These are phyloP conservation scores for Elaeis guineensis DNA, from an alignment of 176 grass and related monocot genomes.

Conservation along the genomic window DNA sequence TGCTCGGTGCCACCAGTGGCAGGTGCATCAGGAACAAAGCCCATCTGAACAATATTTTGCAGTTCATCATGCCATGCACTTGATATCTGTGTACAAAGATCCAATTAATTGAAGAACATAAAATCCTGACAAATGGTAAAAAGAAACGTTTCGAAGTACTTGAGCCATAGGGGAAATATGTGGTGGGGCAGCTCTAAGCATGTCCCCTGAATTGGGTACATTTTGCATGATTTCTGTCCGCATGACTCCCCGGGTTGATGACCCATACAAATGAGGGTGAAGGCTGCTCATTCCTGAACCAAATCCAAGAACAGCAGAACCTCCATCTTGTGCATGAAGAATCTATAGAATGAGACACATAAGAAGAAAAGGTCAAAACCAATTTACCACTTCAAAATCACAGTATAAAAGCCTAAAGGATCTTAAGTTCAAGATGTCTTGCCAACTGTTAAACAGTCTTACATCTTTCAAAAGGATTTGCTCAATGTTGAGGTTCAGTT, in stretches of 20 bases:
- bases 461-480: conserved; percentile 77
- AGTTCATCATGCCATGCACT: conserved; percentile 50
- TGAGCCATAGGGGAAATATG: conserved; percentile 34
- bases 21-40: conserved; percentile 28
- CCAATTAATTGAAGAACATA: no score
- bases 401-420: not conserved
- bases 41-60: conserved; percentile 19
- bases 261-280: conserved; percentile 36
- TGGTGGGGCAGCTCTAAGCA: conserved; percentile 7
- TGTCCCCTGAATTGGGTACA: conserved; percentile 21
- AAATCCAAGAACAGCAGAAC: conserved; percentile 25
- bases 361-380: not conserved
- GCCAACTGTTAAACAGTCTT: conserved; percentile 14
- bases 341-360: conserved; percentile 26
- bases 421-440: not conserved
- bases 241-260: conserved; percentile 30
- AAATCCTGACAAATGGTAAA: not conserved
- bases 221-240: conserved; percentile 54
- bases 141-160: conserved; percentile 34
- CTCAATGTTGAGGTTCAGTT: conserved; percentile 40
- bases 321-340: conserved; percentile 33
- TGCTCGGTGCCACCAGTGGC: conserved; percentile 25
- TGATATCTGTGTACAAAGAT: conserved; percentile 21
- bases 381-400: not conserved
- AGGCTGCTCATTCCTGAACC: conserved; percentile 29